These are phyloP conservation scores for Chenopodium berlandieri DNA, from an alignment of 148 eudicot genomes.

Conservation along the genomic window DNA sequence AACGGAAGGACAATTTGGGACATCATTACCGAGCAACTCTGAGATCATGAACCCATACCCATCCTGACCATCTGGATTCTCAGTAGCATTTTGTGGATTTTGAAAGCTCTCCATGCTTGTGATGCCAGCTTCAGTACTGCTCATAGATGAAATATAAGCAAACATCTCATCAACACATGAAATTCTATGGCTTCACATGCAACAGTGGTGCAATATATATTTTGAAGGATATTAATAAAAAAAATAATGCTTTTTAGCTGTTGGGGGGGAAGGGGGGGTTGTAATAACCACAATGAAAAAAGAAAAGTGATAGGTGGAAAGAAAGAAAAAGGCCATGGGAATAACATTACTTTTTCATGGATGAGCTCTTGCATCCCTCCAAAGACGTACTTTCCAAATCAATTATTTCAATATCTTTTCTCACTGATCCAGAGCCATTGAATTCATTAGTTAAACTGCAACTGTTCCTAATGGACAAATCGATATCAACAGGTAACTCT, in stretches of 20 bases:
- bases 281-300: background rate
- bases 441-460: conserved; percentile 34
- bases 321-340: background rate
- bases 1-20: conserved; percentile 61
- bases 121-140: conserved; percentile 59
- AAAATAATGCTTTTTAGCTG: background rate
- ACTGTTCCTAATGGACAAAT: conserved; percentile 68
- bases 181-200: background rate
- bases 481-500: conserved; percentile 48
- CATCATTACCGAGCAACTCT: conserved; percentile 81
- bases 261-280: background rate
- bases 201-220: background rate
- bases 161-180: background rate
- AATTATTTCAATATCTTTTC: conserved; percentile 76
- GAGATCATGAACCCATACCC: conserved; percentile 96
- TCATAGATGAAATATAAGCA: conserved; percentile 10
- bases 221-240: background rate
- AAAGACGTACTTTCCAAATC: conserved; percentile 74
- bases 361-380: conserved; percentile 47
- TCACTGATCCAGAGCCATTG: conserved; percentile 43
- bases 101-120: conserved; percentile 52
- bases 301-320: background rate
- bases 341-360: conserved; percentile 52
- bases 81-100: conserved; percentile 51
- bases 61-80: conserved; percentile 67